These are phyloP conservation scores for Hericium erinaceus DNA, from an alignment of 768 basidiomycete species.

Conservation along the genomic window DNA sequence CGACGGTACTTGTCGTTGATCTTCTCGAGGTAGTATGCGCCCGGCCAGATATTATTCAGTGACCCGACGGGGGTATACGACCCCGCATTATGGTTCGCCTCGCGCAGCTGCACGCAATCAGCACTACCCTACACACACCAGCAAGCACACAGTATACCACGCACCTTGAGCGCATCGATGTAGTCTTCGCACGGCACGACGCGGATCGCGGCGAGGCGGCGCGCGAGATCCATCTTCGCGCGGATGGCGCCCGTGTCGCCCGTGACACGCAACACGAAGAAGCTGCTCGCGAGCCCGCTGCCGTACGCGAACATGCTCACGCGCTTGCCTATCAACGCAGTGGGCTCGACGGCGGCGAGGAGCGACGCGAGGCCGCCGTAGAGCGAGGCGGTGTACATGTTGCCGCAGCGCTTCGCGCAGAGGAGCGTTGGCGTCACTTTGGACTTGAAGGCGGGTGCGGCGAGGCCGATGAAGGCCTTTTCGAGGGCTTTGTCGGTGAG, in stretches of 20 bases:
- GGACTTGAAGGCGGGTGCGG: slow-evolving; percentile 63
- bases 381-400: slow-evolving; percentile 95
- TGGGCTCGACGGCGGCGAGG: slow-evolving; percentile 59
- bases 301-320: slow-evolving; percentile 92
- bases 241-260: slow-evolving; percentile 77
- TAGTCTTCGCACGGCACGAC: slow-evolving; percentile 89
- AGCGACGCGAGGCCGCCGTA: slow-evolving; percentile 90
- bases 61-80: slow-evolving; percentile 78
- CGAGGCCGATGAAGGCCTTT: slow-evolving; percentile 80
- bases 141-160: slow-evolving; percentile 17
- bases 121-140: neutral
- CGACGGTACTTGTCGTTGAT: slow-evolving; percentile 88
- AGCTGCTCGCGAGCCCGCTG: slow-evolving; percentile 85
- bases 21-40: slow-evolving; percentile 82
- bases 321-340: slow-evolving; percentile 68
- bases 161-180: slow-evolving; percentile 67
- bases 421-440: slow-evolving; percentile 77
- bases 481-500: slow-evolving; percentile 92
- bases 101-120: slow-evolving; percentile 60
- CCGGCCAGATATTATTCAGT: slow-evolving; percentile 88
- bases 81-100: slow-evolving; percentile 89
- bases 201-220: slow-evolving; percentile 73
- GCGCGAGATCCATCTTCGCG: slow-evolving; percentile 69
- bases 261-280: slow-evolving; percentile 80
- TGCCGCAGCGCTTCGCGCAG: slow-evolving; percentile 83